Evolutionary conservation across 768 basidiomycete species (phyloP).

Genomic region (Russula foetens): DNA sequence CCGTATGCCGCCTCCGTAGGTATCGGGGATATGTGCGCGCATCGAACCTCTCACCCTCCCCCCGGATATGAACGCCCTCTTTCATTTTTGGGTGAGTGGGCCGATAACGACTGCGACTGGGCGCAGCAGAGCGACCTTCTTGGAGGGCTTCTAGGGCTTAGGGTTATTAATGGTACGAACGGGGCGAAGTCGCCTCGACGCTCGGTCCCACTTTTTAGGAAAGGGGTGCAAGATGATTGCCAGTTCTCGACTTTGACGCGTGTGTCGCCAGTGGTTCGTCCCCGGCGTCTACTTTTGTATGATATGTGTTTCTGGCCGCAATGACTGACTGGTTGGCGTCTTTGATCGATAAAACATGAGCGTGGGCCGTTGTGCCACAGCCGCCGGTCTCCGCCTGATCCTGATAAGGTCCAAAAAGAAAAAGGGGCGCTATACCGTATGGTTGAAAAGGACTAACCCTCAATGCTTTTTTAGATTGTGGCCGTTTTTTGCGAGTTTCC

Average conservation of each 20-base stretch:
- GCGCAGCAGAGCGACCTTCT: background rate
- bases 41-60: background rate
- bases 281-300: background rate
- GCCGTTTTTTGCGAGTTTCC: no score
- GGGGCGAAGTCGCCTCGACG: background rate
- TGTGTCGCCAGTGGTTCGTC: background rate
- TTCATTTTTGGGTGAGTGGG: background rate
- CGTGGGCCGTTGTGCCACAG: no score
- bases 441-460: no score
- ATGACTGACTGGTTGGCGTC: no score
- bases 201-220: background rate
- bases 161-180: background rate
- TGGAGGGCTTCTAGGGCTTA: no score
- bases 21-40: background rate
- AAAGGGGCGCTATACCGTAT: no score
- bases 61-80: no score
- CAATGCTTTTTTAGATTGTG: no score
- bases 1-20: background rate
- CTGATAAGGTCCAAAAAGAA: no score
- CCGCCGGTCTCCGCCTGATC: no score
- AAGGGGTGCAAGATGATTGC: background rate
- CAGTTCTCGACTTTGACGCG: background rate
- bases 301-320: no score
- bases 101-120: background rate
- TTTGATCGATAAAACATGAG: no score